Base-by-base conservation (phyloP, 495 filamentous ascomycete species). In the Talaromyces ruber region DNA sequence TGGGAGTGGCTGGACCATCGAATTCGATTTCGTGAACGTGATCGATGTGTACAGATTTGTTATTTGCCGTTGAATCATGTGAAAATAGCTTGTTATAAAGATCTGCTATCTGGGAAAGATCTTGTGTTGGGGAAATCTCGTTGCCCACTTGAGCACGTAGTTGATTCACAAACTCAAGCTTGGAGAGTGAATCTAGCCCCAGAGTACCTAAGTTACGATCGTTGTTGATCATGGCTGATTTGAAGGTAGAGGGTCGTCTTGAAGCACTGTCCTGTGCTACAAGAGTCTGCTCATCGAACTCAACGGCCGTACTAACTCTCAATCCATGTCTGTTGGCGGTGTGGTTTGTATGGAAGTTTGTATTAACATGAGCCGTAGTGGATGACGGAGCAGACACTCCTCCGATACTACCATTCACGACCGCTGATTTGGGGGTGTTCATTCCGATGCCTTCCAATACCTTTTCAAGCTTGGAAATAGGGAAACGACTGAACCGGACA, bases 401-500 rank as follows among this genome's bases (percentile, higher is more conserved):
- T 25, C 54, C n/a, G n/a, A 4, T 21, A 32, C 16, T 29, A 28
- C 2, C 34, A n/a, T 57, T 57, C 6, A 16, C 18, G 18, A 32
- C 37, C 4, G 58, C 34, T 12, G 58, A 39, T 58, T 47, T 43
- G 52, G 60, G 12, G 6, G 8, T 18, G 18, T 4, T 43, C 51
- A 26, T 47, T 34, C 67, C 65, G 21, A 65, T 61, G 3, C 59
- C 62, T 22, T 68, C 63, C 22, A 69, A 52, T 1, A 68, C 52
- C 8, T 58, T 69, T 28, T 68, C 64, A 16, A 69, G 61, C 37
- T 62, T 65, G 11, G 63, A 47, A 52, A 68, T 67, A 14, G 59
- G 43, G 16, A 67, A 58, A 51, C 59, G 64, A 18, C 57, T 64
- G 59, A 65, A 74, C 60, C 61, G 65, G 21, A 47, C 70, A 30